These are phyloP conservation scores for Kentomonas sorsogonicus DNA, from an alignment of 208 protist species.

Conservation along the genomic window DNA sequence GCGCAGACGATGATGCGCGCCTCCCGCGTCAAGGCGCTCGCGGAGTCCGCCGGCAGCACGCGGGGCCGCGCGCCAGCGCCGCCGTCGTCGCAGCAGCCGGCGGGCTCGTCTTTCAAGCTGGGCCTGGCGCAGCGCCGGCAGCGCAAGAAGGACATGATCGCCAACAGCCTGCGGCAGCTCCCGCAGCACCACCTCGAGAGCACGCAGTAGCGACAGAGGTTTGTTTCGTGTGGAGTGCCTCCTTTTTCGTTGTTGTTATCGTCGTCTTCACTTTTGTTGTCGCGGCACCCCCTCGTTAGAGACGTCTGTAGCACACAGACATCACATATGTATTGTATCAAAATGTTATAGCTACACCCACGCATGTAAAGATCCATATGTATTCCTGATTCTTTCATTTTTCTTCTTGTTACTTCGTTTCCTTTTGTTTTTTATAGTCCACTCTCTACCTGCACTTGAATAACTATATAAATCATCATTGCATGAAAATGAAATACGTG, in stretches of 20 bases:
- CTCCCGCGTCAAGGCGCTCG: too few relatives aligned
- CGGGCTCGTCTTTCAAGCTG: neutral
- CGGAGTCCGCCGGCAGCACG: neutral
- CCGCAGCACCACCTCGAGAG: constrained; percentile 8
- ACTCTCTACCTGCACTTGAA: too few relatives aligned
- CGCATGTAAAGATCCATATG: neutral
- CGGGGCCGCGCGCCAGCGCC: neutral
- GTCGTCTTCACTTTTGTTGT: too few relatives aligned
- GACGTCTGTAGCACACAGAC: too few relatives aligned
- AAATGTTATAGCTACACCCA: neutral
- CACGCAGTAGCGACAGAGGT: neutral
- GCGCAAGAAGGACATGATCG: constrained; percentile 39
- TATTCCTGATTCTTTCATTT: neutral
- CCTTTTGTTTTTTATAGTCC: neutral
- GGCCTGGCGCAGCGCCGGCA: constrained; percentile 22
- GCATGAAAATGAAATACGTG: too few relatives aligned
- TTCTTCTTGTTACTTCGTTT: constrained; percentile 13
- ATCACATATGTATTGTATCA: too few relatives aligned
- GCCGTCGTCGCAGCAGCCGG: constrained; percentile 1
- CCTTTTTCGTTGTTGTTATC: too few relatives aligned
- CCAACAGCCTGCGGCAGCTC: constrained; percentile 33
- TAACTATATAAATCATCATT: too few relatives aligned
- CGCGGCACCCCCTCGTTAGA: too few relatives aligned
- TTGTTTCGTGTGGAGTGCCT: too few relatives aligned
- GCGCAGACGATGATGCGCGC: too few relatives aligned